Evolutionary conservation across 2,329 filamentous ascomycete genomes (phyloP).

Genomic region (Aspergillus jensenii): DNA sequence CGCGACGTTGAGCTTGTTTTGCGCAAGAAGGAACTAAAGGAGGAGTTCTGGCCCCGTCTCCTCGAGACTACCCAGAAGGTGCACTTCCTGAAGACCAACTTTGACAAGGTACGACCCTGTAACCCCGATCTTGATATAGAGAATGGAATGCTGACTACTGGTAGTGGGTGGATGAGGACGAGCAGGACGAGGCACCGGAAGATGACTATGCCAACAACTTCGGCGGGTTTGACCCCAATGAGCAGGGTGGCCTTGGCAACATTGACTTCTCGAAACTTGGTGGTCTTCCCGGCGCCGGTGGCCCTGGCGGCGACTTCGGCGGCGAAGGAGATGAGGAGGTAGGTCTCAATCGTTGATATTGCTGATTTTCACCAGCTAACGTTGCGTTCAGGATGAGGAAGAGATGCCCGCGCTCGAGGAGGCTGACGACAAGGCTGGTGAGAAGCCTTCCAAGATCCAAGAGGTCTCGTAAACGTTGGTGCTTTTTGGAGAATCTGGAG

Average conservation of each 20-base stretch:
- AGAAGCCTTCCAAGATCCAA: constrained; percentile 39
- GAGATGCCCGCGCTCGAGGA: constrained; percentile 76
- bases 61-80: constrained; percentile 86
- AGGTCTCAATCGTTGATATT: constrained; percentile 26
- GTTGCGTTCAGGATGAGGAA: constrained; percentile 54
- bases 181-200: constrained; percentile 86
- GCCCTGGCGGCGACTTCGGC: constrained; percentile 21
- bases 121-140: background rate
- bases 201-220: constrained; percentile 64
- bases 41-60: constrained; percentile 93
- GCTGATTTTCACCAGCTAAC: constrained; percentile 2
- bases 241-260: constrained; percentile 72
- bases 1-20: constrained; percentile 89
- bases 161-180: constrained; percentile 94
- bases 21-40: constrained; percentile 93
- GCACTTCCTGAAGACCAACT: constrained; percentile 98
- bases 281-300: constrained; percentile 48
- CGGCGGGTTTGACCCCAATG: constrained; percentile 48
- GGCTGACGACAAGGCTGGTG: constrained; percentile 45
- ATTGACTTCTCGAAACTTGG: constrained; percentile 95
- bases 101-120: constrained; percentile 72
- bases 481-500: constrained; percentile 21
- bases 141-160: constrained; percentile 15
- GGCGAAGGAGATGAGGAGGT: constrained; percentile 43
- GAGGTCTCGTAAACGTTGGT: constrained; percentile 32